These are phyloP conservation scores for Chenopodium quinoa DNA, from an alignment of 148 eudicot species.

Conservation along the genomic window DNA sequence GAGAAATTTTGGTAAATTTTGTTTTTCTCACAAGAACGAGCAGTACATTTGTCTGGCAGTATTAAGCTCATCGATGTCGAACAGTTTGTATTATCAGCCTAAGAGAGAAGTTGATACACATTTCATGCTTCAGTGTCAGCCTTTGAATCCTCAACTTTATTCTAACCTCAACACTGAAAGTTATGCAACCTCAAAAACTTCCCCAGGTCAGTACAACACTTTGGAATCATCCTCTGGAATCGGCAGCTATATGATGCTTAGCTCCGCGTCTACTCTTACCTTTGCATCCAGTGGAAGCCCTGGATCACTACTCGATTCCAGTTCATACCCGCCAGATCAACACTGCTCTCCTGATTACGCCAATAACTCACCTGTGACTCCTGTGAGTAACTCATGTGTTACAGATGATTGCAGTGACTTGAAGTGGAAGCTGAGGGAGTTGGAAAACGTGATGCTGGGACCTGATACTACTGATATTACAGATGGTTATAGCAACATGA, in stretches of 20 bases:
- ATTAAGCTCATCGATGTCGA: constrained; percentile 35
- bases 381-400: constrained; percentile 38
- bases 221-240: constrained; percentile 45
- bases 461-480: constrained; percentile 43
- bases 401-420: constrained; percentile 42
- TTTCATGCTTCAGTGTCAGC: constrained; percentile 43
- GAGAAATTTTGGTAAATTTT: not conserved
- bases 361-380: constrained; percentile 37
- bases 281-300: constrained; percentile 39
- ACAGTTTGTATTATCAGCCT: constrained; percentile 41
- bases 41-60: not conserved
- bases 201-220: constrained; percentile 32
- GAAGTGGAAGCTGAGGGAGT: constrained; percentile 44
- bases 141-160: constrained; percentile 31
- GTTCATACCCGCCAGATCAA: constrained; percentile 22
- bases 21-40: not conserved
- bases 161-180: constrained; percentile 27
- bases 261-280: constrained; percentile 33
- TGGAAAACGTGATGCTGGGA: constrained; percentile 55
- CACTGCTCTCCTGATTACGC: constrained; percentile 30
- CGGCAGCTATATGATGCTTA: constrained; percentile 26
- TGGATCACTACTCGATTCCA: constrained; percentile 33
- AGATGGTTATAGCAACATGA: constrained; percentile 25
- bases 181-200: constrained; percentile 18
- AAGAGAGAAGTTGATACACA: constrained; percentile 39